phyloP scores from a whole-genome alignment of 495 filamentous ascomycete genomes.

The Cercophora scortea region DNA sequence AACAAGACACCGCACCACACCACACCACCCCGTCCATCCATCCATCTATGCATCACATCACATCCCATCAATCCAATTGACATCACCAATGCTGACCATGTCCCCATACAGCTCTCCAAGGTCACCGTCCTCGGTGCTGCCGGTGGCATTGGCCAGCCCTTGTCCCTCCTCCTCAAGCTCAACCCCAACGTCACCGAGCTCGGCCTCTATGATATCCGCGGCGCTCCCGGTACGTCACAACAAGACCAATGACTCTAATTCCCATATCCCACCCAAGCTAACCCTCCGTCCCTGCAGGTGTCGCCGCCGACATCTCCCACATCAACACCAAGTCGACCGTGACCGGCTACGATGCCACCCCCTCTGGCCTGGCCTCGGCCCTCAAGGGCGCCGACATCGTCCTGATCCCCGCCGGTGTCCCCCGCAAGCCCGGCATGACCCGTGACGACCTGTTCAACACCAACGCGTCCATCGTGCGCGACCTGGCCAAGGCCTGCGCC shows the following conservation, averaged over 20 bases:
- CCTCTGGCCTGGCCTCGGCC: conserved; percentile 63
- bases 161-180: conserved; percentile 96
- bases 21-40: not conserved
- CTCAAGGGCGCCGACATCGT: conserved; percentile 87
- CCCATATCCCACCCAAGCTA: conserved; percentile 2
- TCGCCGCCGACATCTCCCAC: conserved; percentile 94
- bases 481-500: conserved; percentile 92
- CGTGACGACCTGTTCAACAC: conserved; percentile 99
- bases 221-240: conserved; percentile 69
- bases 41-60: no score
- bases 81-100: conserved; percentile 20
- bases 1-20: not conserved
- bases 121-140: conserved; percentile 92
- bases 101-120: conserved; percentile 69
- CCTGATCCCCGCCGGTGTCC: conserved; percentile 95
- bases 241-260: conserved; percentile 7
- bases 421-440: conserved; percentile 99
- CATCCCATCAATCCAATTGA: not conserved
- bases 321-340: conserved; percentile 98
- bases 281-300: conserved; percentile 50
- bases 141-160: conserved; percentile 96
- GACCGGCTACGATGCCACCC: conserved; percentile 74
- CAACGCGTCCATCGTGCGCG: conserved; percentile 98
- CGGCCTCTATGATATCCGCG: conserved; percentile 94
- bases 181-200: conserved; percentile 89